Evolutionary conservation across 2,329 filamentous ascomycete species (phyloP), one percentile per base, ranked within the genome.

Genomic region (Neonectria hederae): DNA sequence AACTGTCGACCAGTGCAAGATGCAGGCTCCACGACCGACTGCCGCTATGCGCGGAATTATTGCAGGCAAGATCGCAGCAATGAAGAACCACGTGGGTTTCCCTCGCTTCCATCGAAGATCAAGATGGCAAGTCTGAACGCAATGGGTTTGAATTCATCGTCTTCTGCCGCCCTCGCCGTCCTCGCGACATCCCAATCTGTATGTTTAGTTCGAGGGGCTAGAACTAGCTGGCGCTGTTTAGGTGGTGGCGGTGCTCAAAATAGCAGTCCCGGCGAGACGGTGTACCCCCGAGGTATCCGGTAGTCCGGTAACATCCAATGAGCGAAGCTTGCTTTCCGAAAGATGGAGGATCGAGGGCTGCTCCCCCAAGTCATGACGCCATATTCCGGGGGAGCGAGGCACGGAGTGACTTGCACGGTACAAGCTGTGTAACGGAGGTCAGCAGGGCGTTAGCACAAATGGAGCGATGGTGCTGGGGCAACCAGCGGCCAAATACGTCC

Each of bases 241-340:
- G 6, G 28, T 35, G 62, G 65, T 65, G 59, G 65, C 58, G 49
- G 49, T 58, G 62, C 55, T 65, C 24, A 59, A 43, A 66, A 59
- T 59, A 63, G 42, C 49, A 58, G 59, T 26, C 21, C 28, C 14
- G 24, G 38, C 40, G 30, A 53, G 46, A 43, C 43, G 19, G 55
- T 35, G 48, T 63, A 54, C 40, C 54, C n/a, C 32, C 19, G 22
- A 51, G 24, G 61, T 63, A 63, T 22, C 38, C 32, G 22, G 26
- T 21, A 10, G 22, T 2, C 11, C n/a, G 8, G 26, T 17, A n/a
- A 28, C 38, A 11, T 14, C 61, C 61, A 63, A 63, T 63, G 42
- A 45, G 55, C 21, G 32, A 13, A 17, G 55, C 11, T 19, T 8
- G 35, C 14, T 43, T 46, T 49, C 19, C 40, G 43, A 53, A 30